Base-by-base conservation (phyloP, 805 yeast genomes). In the Yamadazyma insecticola region DNA sequence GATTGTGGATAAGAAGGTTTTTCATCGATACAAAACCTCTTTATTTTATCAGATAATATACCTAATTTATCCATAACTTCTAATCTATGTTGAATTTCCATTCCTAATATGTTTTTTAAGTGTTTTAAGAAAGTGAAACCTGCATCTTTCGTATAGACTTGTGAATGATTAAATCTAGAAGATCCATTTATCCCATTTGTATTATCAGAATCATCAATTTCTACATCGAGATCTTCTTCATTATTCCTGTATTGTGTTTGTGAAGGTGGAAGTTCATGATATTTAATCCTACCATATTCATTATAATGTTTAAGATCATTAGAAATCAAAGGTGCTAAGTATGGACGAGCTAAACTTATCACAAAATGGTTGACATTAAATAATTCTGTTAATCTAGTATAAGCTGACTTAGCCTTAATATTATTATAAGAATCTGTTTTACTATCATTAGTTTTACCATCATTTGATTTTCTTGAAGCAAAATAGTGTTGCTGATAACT, bases 351-450 rank as follows among this genome's bases (percentile, higher is more conserved):
- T 42, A 90, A 67, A 13, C 96, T 85, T 1, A 89, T 89, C 18
- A 92, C 70, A 50, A 87, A 90, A 55, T 89, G 94, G 56, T 92
- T 92, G 15, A 92, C 97, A 47, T 92, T 92, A 64, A 90, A 92
- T 36, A 90, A 68, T 53, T 92, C 97, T 0, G 96, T 82, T 28
- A 90, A 69, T 33, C 96, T 66, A 1, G 92, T 83, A 51, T 90
- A 90, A 0, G 97, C 96, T 8, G 68, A 56, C 28, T 55, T 55
- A 13, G 60, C 61, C 37, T 51, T 53, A 13, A 51, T 35, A n/a
- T 50, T 43, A 16, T 43, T 44, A 19, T 45, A 44, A 14, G 43
- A 42, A n/a, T 39, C 43, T 4, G 46, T 32, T 16, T 13, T 14
- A 13, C 25, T 22, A 11, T 41, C 45, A 16, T 34, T 9, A 20